Evolutionary conservation across 768 basidiomycete species (phyloP).

Genomic region (Kwoniella bestiolae): DNA sequence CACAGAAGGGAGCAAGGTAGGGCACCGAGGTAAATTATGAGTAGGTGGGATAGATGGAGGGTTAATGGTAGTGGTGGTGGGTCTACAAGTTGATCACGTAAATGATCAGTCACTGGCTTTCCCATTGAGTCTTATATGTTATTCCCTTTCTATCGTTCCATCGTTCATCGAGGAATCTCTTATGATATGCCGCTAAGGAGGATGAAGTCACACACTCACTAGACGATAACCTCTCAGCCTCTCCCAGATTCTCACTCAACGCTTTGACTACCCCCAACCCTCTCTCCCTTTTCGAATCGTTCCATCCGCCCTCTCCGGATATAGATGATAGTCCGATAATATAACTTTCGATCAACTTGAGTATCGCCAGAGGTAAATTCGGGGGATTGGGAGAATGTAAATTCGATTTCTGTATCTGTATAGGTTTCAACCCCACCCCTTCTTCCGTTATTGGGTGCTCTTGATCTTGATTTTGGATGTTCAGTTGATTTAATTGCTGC

Average conservation of each 20-base stretch:
- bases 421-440: too few species aligned
- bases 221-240: conserved; percentile 50
- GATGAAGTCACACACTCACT: conserved; percentile 41
- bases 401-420: conserved; percentile 37
- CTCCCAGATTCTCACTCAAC: conserved; percentile 39
- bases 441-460: too few species aligned
- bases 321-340: conserved; percentile 45
- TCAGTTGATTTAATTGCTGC: conserved; percentile 46
- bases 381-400: conserved; percentile 42
- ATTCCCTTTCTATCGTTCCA: background rate
- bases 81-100: conserved; percentile 23
- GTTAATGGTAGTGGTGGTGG: conserved; percentile 55
- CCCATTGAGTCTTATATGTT: background rate
- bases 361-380: conserved; percentile 50
- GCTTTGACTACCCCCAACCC: conserved; percentile 43
- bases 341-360: conserved; percentile 53
- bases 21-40: conserved; percentile 53
- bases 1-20: conserved; percentile 51
- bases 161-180: background rate
- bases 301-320: conserved; percentile 41
- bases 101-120: conserved; percentile 2
- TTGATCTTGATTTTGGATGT: conserved; percentile 18
- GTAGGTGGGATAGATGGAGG: conserved; percentile 51
- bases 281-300: conserved; percentile 51
- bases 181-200: background rate